Evolutionary conservation across 1,284 basidiomycete genomes (phyloP).

Genomic region (Moesziomyces sp.): DNA sequence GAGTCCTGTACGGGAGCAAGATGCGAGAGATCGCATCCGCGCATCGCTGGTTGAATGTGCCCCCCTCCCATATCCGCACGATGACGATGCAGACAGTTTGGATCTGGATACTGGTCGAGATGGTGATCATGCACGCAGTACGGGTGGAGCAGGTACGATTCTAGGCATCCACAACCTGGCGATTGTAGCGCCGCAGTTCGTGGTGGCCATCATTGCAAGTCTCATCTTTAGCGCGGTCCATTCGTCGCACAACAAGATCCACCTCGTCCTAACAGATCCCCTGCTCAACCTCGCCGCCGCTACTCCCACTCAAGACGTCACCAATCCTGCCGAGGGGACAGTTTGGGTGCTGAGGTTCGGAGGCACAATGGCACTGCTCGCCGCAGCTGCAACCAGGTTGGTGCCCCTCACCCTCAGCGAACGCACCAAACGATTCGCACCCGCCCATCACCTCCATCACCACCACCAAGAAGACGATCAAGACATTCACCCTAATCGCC

Average conservation of each 20-base stretch:
- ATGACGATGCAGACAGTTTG: background rate
- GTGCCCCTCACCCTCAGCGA: slow-evolving; percentile 58
- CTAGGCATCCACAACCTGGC: slow-evolving; percentile 95
- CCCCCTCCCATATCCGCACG: slow-evolving; percentile 21
- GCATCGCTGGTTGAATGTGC: slow-evolving; percentile 46
- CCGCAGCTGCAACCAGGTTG: slow-evolving; percentile 50
- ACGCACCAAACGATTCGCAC: slow-evolving; percentile 9
- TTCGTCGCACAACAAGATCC: slow-evolving; percentile 1
- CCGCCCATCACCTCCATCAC: too few relatives aligned
- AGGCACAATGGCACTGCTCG: slow-evolving; percentile 72
- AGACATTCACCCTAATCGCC: too few relatives aligned
- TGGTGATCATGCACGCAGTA: background rate
- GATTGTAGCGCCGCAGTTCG: slow-evolving; percentile 49
- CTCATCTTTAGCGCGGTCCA: slow-evolving; percentile 78
- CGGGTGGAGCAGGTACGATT: slow-evolving; percentile 82
- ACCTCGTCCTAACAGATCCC: slow-evolving; percentile 20
- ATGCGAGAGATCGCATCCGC: slow-evolving; percentile 19
- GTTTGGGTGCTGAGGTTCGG: slow-evolving; percentile 94
- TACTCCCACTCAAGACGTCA: background rate
- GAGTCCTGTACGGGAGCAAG: slow-evolving; percentile 9
- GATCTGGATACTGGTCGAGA: background rate
- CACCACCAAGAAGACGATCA: too few relatives aligned
- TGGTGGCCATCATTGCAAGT: slow-evolving; percentile 84
- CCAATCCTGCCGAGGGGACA: slow-evolving; percentile 70
- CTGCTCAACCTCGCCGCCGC: background rate